Percentiles rank a stretch among this genome's conserved stretches.
Evolutionary conservation across 139 green algal species (phyloP).

Genomic region (Mesostigma viride): DNA sequence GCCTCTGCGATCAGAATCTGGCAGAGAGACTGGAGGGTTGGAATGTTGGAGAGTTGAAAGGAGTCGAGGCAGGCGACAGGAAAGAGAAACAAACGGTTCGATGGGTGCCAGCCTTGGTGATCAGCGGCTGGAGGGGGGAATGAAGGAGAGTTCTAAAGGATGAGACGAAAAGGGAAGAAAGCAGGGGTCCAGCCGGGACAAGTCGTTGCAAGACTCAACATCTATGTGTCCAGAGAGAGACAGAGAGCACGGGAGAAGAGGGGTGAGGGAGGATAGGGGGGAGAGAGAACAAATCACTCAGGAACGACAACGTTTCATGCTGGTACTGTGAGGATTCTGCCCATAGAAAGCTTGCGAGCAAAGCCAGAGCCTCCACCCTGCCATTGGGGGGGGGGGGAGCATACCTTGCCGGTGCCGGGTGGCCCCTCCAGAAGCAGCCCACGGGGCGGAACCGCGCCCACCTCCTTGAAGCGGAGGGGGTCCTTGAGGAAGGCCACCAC

Average conservation of each 20-base stretch:
- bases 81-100: too few species aligned
- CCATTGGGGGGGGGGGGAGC: constrained; percentile 60
- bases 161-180: background rate
- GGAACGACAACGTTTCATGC: background rate
- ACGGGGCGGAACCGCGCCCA: constrained; percentile 81
- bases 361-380: constrained; percentile 21
- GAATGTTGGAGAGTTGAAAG: too few species aligned
- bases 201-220: too few species aligned
- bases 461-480: constrained; percentile 55
- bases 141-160: background rate
- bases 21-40: too few species aligned
- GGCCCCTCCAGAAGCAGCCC: constrained; percentile 89
- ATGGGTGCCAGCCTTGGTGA: too few species aligned
- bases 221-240: too few species aligned
- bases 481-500: constrained; percentile 74
- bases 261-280: background rate
- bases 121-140: background rate
- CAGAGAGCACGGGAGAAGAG: background rate
- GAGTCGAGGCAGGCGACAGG: too few species aligned
- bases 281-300: background rate
- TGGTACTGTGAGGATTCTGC: background rate
- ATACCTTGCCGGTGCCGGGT: constrained; percentile 70
- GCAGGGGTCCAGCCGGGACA: too few species aligned
- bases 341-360: background rate
- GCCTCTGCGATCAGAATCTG: too few species aligned